Conservation (phyloP, 2,329 filamentous ascomycete species). For the Cadophora gregata region DNA sequence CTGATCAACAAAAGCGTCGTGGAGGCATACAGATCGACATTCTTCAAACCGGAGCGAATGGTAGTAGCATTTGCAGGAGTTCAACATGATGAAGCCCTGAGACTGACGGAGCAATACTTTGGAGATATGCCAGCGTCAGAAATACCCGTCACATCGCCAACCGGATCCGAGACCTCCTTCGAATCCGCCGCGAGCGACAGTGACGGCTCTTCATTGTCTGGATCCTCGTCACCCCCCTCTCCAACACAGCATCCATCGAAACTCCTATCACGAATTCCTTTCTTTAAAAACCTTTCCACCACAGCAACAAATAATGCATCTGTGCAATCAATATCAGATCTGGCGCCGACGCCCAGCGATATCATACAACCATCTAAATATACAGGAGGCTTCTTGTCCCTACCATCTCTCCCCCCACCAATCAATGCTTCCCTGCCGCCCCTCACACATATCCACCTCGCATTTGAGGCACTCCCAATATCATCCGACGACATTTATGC, state of each 20-base stretch:
- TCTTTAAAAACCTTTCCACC: conserved; percentile 87
- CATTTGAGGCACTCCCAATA: conserved; percentile 93
- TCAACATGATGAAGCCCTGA: conserved; percentile 79
- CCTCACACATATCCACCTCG: conserved; percentile 92
- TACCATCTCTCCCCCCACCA: conserved; percentile 80
- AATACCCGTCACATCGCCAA: conserved; percentile 56
- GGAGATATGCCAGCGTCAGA: conserved; percentile 78
- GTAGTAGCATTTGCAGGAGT: conserved; percentile 96
- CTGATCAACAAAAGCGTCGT: conserved; percentile 78
- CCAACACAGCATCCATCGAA: conserved; percentile 61
- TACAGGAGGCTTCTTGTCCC: conserved; percentile 89
- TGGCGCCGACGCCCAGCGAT: conserved; percentile 56
- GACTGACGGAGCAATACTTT: conserved; percentile 83
- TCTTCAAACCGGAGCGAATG: conserved; percentile 89
- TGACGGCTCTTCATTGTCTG: conserved; percentile 47
- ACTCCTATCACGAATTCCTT: conserved; percentile 82
- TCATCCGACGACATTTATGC: conserved; percentile 93
- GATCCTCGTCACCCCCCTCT: conserved; percentile 47
- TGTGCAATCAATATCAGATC: conserved; percentile 53
- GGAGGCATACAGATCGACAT: conserved; percentile 77
- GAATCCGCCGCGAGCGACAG: conserved; percentile 47
- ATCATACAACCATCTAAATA: conserved; percentile 76
- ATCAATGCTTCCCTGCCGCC: conserved; percentile 77
- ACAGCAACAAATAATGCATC: conserved; percentile 69
- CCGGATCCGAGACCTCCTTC: conserved; percentile 64